Percentiles rank a stretch among this genome's conserved stretches.
phyloP scores from a whole-genome alignment of 1,284 basidiomycete species.

The Earliella scabrosa region DNA sequence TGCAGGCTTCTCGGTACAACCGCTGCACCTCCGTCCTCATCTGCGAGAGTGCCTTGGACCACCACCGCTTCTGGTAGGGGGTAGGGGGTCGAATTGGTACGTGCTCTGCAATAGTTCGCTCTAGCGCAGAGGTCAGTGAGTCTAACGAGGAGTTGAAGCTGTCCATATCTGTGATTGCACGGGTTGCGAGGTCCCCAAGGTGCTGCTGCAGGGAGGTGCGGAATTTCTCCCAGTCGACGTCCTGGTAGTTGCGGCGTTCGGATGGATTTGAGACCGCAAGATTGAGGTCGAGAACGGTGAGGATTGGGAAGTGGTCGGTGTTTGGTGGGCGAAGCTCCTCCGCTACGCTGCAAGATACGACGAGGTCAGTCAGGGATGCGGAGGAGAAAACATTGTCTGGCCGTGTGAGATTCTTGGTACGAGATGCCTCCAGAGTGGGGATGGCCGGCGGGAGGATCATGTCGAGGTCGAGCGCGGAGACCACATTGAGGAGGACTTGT shows the following conservation, averaged over 20 bases:
- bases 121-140: slow-evolving; percentile 23
- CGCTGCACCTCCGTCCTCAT: slow-evolving; percentile 29
- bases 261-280: not conserved
- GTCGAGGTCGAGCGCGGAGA: slow-evolving; percentile 24
- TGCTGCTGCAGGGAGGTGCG: not conserved
- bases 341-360: slow-evolving; percentile 26
- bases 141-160: slow-evolving; percentile 16
- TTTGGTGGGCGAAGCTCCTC: slow-evolving; percentile 16
- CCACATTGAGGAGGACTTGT: slow-evolving; percentile 27
- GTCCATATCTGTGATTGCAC: not conserved
- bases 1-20: slow-evolving; percentile 29
- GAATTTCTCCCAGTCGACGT: slow-evolving; percentile 32
- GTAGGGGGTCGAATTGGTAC: slow-evolving; percentile 1
- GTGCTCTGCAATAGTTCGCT: slow-evolving; percentile 19
- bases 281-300: slow-evolving; percentile 13
- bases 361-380: not conserved
- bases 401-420: slow-evolving; percentile 33
- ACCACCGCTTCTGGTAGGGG: slow-evolving; percentile 34
- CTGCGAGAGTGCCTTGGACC: slow-evolving; percentile 30
- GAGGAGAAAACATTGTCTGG: slow-evolving; percentile 42
- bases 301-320: slow-evolving; percentile 37
- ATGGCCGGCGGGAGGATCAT: slow-evolving; percentile 34
- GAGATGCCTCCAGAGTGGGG: slow-evolving; percentile 33
- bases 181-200: too few species aligned
- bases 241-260: slow-evolving; percentile 25